Base-by-base conservation (phyloP, 169 alveolate species). In the Plasmodium relictum region DNA sequence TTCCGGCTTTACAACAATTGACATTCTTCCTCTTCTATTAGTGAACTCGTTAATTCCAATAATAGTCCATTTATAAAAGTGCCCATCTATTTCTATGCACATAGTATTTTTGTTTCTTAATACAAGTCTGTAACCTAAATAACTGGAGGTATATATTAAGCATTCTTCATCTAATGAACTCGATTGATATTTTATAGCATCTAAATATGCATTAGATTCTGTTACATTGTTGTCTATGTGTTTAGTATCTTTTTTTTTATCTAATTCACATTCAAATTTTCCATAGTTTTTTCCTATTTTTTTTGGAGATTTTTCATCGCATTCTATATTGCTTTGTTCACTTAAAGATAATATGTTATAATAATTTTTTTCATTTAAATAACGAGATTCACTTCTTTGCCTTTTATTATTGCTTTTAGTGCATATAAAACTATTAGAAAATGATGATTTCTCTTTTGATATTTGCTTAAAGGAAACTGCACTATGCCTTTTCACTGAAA, bases 121-220 rank as follows among this genome's bases (percentile, higher is more conserved):
- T 71, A 86, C 71, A 1, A 86, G 48, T 44, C 92, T 58, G 18
- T 86, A 86, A 0, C 92, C 92, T 70, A 86, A 26, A 22, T 59
- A 86, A 41, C 73, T 86, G 3, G 88, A 86, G n/a, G 88, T 86
- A 56, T 86, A 86, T 59, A 86, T 62, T 22, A 86, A 48, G 20
- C 92, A 86, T 45, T 86, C 92, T 65, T 86, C 92, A 58, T 86
- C 92, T 63, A 86, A 65, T 10, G 88, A 86, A 41, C 88, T 86
- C 12, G 92, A 69, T 26, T 86, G 88, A 86, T 86, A 86, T 20
- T 71, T 69, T 44, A 86, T 86, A 62, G 92, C 74, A 86, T 86
- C 92, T 44, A 63, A 39, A 73, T 86, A 86, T 42, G 58, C 39
- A 86, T 86, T 31, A 3, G 86, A 69, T 14, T 86, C 92, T 37